phyloP scores from a whole-genome alignment of 164 flowering plant species.

The Warburgia ugandensis region DNA sequence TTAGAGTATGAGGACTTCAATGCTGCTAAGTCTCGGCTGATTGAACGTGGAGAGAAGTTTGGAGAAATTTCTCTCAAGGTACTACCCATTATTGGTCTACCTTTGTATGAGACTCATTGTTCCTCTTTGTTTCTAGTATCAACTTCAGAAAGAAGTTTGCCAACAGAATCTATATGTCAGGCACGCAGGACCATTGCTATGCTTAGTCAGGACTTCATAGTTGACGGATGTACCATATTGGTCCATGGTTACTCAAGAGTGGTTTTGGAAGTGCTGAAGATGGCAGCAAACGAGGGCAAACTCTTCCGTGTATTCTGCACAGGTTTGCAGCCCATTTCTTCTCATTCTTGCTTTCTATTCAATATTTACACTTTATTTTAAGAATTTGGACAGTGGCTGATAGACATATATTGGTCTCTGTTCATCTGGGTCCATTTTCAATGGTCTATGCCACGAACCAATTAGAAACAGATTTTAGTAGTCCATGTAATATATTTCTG shows the following conservation, averaged over 20 bases:
- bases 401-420: too few relatives aligned
- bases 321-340: constrained; percentile 45
- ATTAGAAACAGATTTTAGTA: too few relatives aligned
- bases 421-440: too few relatives aligned
- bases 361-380: too few relatives aligned
- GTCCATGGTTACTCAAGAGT: constrained; percentile 99
- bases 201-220: constrained; percentile 94
- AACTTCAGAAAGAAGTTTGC: too few relatives aligned
- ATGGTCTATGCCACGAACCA: too few relatives aligned
- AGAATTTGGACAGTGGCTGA: too few relatives aligned
- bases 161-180: constrained; percentile 40
- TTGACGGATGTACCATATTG: constrained; percentile 95
- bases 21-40: constrained; percentile 86
- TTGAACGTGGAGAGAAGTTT: constrained; percentile 95
- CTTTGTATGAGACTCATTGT: too few relatives aligned
- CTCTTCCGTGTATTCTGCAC: constrained; percentile 89
- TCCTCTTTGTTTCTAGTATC: too few relatives aligned
- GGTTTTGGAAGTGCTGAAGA: constrained; percentile 77
- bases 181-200: constrained; percentile 86
- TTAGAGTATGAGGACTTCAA: constrained; percentile 85
- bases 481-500: too few relatives aligned
- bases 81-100: too few relatives aligned
- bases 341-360: neutral
- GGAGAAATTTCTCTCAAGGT: constrained; percentile 96
- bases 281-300: constrained; percentile 79